Base-by-base conservation (phyloP, 108 stramenopile species). In the Cyclotella baltica region DNA sequence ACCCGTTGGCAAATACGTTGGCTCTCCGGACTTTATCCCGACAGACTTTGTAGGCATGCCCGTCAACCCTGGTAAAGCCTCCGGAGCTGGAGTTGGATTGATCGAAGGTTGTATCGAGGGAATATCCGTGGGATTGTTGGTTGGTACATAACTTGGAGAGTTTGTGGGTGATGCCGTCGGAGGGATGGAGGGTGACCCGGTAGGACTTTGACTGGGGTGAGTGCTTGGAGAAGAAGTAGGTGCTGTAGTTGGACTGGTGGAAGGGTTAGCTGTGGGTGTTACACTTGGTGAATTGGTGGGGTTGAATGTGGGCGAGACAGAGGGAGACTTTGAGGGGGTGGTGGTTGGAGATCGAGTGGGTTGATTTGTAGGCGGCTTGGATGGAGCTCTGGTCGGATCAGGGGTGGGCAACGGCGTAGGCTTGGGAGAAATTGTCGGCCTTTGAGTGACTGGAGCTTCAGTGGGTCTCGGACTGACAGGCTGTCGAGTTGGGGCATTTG, bases 301-400 rank as follows among this genome's bases (percentile, higher is more conserved):
- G n/a, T 52, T 4, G 43, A 5, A 34, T 22, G 62, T 30, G n/a
- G 62, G 72, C 43, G 48, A 36, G 27, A 31, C 48, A 35, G 75
- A 76, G 15, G 65, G 65, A 28, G 40, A 15, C 13, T 46, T 34
- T 46, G 62, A 47, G 23, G 62, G 73, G 5, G 33, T 33, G 5
- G 8, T 8, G 22, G 62, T 52, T 28, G 62, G 48, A 15, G 22
- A 15, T 13, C 20, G 47, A 18, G 25, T 34, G 31, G 69, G 76
- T 13, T 59, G 11, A 30, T 38, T 22, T 20, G 69, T 63, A 5
- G 61, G 68, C 34, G 27, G 23, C n/a, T 20, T 48, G n/a, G 76
- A 50, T 38, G 67, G 67, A 50, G 27, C 10, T 30, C 58, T 38
- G 1, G 62, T 63, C 20, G 62, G 62, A 36, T 6, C 16, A 10